phyloP scores from a whole-genome alignment of 2,329 filamentous ascomycete species.

The Colletotrichum sp. region DNA sequence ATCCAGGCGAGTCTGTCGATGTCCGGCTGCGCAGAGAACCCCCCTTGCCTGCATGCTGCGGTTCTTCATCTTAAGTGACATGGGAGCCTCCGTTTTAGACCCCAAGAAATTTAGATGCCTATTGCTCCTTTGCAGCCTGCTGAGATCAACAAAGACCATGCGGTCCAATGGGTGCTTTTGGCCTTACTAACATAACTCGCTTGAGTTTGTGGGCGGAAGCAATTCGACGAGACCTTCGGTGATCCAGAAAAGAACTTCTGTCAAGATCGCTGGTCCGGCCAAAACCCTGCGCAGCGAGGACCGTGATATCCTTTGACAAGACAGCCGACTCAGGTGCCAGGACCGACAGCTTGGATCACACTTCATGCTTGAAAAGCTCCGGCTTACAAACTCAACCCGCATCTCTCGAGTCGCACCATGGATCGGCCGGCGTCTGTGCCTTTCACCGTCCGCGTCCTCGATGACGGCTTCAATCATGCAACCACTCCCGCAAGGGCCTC shows the following conservation, averaged over 20 bases:
- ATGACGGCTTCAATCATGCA: not conserved
- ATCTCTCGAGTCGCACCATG: conserved; percentile 6
- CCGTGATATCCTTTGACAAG: not conserved
- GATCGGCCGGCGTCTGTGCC: conserved; percentile 6
- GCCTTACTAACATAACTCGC: not conserved
- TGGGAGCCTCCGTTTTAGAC: not conserved
- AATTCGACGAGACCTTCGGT: not conserved
- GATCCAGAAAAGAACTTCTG: not conserved
- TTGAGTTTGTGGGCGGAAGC: not conserved
- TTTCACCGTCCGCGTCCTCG: conserved; percentile 15
- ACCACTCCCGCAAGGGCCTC: not conserved
- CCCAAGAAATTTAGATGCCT: conserved; percentile 8
- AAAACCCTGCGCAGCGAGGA: not conserved
- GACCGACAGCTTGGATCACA: not conserved
- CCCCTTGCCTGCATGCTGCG: not conserved
- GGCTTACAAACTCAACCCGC: not conserved
- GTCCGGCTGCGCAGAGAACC: not conserved
- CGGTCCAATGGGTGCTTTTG: not conserved
- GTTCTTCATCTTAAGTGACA: not conserved
- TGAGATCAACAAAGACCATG: not conserved
- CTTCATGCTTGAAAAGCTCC: not conserved
- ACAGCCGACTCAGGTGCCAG: not conserved
- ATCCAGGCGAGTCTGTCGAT: not conserved
- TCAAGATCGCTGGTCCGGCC: not conserved
- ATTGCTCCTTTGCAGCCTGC: not conserved